A percentile compares a stretch with the other conserved stretches of the same genome.
These are phyloP conservation scores for Myotisia sp. DNA, from an alignment of 2,329 filamentous ascomycete genomes.

Conservation along the genomic window DNA sequence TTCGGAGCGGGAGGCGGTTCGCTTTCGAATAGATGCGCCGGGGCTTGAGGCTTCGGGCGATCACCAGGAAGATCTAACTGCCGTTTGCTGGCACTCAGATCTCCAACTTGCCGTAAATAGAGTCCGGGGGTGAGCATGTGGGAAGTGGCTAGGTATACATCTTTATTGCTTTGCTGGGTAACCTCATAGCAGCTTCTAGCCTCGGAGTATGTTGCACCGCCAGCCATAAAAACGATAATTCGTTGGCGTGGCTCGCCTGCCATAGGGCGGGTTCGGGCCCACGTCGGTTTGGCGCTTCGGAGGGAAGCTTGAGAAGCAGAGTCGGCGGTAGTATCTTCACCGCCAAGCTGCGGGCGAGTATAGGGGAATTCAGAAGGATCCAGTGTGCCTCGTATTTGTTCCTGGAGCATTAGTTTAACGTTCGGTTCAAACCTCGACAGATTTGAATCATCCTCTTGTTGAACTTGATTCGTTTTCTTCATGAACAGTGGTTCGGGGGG, in stretches of 20 bases:
- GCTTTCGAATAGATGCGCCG: constrained; percentile 71
- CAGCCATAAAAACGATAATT: constrained; percentile 86
- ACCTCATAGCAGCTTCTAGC: constrained; percentile 79
- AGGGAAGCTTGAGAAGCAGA: constrained; percentile 57
- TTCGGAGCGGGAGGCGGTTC: constrained; percentile 44
- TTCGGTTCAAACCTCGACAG: constrained; percentile 77
- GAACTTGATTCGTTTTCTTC: constrained; percentile 43
- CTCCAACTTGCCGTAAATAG: constrained; percentile 69
- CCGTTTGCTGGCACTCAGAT: constrained; percentile 61
- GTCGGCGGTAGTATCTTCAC: constrained; percentile 31
- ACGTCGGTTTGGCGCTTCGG: constrained; percentile 82
- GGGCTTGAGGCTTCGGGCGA: constrained; percentile 63
- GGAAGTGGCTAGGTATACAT: constrained; percentile 76
- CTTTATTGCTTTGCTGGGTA: constrained; percentile 55
- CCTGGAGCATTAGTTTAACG: constrained; percentile 70
- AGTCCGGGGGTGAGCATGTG: constrained; percentile 83
- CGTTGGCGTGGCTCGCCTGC: constrained; percentile 73
- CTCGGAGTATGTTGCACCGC: constrained; percentile 88
- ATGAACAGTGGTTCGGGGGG: constrained; percentile 56
- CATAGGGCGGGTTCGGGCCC: constrained; percentile 69
- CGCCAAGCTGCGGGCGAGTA: constrained; percentile 50
- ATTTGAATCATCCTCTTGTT: constrained; percentile 52
- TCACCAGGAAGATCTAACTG: constrained; percentile 70
- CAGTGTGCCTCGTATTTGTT: constrained; percentile 51
- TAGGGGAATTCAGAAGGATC: constrained; percentile 57